A percentile compares a stretch with the other conserved stretches of the same genome.
Evolutionary conservation across 2,329 filamentous ascomycete species (phyloP).

Genomic region (Saccharata proteae): DNA sequence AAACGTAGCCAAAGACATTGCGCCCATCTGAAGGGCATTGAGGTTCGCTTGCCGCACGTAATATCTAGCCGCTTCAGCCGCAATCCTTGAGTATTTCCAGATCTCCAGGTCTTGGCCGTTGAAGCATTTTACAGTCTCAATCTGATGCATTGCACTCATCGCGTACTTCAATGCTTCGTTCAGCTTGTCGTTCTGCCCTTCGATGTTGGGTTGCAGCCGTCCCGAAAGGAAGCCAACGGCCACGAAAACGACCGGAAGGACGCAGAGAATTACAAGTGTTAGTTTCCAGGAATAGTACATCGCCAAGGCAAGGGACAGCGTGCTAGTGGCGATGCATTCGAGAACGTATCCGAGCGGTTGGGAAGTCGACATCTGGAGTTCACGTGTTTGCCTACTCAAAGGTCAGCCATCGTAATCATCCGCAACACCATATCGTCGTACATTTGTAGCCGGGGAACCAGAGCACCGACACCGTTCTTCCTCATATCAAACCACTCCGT

Average conservation of each 20-base stretch:
- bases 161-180: constrained; percentile 59
- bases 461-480: constrained; percentile 57
- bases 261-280: constrained; percentile 65
- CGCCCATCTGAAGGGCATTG: constrained; percentile 60
- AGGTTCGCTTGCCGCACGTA: constrained; percentile 58
- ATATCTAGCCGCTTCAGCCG: constrained; percentile 46
- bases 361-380: constrained; percentile 69
- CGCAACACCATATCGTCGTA: constrained; percentile 33
- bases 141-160: constrained; percentile 56
- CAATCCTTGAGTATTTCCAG: constrained; percentile 48
- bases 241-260: constrained; percentile 54
- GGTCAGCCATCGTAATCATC: neutral
- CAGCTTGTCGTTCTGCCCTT: constrained; percentile 55
- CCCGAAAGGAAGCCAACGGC: constrained; percentile 49
- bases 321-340: constrained; percentile 50
- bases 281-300: constrained; percentile 75
- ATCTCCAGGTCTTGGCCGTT: constrained; percentile 63
- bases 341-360: constrained; percentile 64
- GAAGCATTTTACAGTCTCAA: constrained; percentile 79
- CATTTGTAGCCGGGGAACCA: constrained; percentile 63
- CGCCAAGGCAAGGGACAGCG: constrained; percentile 57
- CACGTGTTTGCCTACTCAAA: constrained; percentile 60
- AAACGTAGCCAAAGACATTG: constrained; percentile 62
- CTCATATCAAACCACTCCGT: constrained; percentile 73
- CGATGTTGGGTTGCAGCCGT: constrained; percentile 53